Evolutionary conservation across 768 basidiomycete species (phyloP).

Genomic region (Suillus variegatus): DNA sequence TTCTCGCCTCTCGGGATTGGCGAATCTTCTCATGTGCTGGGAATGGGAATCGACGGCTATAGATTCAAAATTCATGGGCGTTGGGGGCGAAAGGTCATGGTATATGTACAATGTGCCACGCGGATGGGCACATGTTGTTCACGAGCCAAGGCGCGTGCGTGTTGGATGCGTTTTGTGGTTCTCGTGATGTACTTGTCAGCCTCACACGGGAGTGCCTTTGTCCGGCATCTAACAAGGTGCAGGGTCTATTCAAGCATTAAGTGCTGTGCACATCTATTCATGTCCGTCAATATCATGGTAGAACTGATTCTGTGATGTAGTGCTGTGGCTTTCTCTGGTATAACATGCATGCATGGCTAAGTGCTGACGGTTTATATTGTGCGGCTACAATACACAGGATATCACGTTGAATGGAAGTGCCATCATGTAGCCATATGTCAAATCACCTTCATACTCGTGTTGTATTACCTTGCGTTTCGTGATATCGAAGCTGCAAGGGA

Average conservation of each 20-base stretch:
- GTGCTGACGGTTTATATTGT: background rate
- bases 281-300: background rate
- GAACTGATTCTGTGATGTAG: background rate
- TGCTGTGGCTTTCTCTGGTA: background rate
- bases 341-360: background rate
- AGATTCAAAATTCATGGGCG: background rate
- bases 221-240: background rate
- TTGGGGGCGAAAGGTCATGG: background rate
- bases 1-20: background rate
- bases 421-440: background rate
- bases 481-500: background rate
- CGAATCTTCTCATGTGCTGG: background rate
- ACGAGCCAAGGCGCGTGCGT: background rate
- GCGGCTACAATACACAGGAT: background rate
- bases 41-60: background rate
- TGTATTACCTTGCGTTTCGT: background rate
- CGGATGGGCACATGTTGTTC: background rate
- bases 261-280: background rate
- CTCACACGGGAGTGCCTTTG: background rate
- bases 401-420: background rate
- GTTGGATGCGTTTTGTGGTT: constrained; percentile 1
- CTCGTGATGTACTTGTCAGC: background rate
- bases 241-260: background rate
- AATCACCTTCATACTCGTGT: background rate
- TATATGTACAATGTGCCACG: constrained; percentile 1